A percentile compares a stretch with the other conserved stretches of the same genome.
These are phyloP conservation scores for Phytopythium ostracodes DNA, from an alignment of 352 stramenopile genomes.

Conservation along the genomic window DNA sequence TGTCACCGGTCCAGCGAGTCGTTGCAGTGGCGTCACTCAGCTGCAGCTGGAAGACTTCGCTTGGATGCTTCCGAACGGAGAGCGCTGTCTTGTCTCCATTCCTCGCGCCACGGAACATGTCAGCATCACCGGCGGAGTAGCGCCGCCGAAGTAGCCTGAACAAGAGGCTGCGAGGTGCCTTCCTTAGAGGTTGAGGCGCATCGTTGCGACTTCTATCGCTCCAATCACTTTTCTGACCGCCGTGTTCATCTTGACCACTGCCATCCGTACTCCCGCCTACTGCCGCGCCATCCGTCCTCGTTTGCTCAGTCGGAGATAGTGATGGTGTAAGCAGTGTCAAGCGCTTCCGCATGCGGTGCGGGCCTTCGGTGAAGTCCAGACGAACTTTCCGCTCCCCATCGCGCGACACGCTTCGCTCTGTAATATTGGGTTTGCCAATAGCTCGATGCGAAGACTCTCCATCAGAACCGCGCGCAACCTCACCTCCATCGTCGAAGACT, in stretches of 20 bases:
- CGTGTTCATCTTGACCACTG: neutral
- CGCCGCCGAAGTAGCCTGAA: conserved; percentile 8
- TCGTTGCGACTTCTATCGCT: neutral
- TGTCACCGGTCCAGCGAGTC: neutral
- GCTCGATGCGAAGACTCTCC: neutral
- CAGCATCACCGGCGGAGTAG: conserved; percentile 22
- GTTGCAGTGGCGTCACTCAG: neutral
- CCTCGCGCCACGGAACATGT: neutral
- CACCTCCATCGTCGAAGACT: neutral
- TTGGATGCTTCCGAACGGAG: neutral
- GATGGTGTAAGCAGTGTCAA: conserved; percentile 14
- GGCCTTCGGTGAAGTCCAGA: conserved; percentile 67
- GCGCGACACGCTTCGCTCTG: no score
- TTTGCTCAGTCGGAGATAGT: conserved; percentile 4
- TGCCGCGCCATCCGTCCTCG: neutral
- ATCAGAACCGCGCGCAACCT: neutral
- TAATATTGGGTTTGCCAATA: neutral
- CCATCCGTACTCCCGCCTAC: neutral
- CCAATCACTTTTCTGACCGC: neutral
- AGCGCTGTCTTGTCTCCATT: neutral
- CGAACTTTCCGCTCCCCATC: neutral
- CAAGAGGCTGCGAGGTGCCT: neutral
- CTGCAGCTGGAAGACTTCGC: neutral
- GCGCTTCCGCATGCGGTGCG: conserved; percentile 61
- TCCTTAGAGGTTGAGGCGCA: neutral